Conservation (phyloP, 257 asterid genomes). For the Echium plantagineum region DNA sequence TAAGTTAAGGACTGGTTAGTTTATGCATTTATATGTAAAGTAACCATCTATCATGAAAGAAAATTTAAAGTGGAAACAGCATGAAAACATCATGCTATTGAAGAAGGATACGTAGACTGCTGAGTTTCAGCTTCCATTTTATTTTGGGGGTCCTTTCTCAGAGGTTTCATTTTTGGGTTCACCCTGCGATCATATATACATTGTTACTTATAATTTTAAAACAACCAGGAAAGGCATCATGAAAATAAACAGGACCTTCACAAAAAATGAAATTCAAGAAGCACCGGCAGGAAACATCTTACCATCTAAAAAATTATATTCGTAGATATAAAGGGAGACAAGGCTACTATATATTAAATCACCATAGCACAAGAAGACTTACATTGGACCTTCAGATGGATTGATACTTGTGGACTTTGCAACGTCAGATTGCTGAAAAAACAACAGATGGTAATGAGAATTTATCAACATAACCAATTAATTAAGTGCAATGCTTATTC, state of each 20-base stretch:
- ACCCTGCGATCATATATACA: conserved; percentile 24
- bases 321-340: neutral
- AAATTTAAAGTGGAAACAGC: neutral
- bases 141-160: conserved; percentile 23
- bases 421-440: conserved; percentile 1
- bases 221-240: neutral
- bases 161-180: conserved; percentile 22
- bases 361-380: neutral
- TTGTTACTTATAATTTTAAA: conserved; percentile 12
- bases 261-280: neutral
- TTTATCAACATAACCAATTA: neutral
- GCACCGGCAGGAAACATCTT: neutral
- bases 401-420: neutral
- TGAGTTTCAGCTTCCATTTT: conserved; percentile 28
- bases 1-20: conserved; percentile 12
- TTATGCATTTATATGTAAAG: neutral
- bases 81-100: neutral
- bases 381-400: neutral
- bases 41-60: neutral
- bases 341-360: too few species aligned
- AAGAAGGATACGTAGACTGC: conserved; percentile 41
- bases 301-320: neutral
- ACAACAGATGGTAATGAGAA: neutral
- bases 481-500: neutral
- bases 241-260: neutral